Evolutionary conservation across 768 basidiomycete genomes (phyloP), one percentile per base, ranked within the genome.

Genomic region (Hemileccinum rubropunctum): DNA sequence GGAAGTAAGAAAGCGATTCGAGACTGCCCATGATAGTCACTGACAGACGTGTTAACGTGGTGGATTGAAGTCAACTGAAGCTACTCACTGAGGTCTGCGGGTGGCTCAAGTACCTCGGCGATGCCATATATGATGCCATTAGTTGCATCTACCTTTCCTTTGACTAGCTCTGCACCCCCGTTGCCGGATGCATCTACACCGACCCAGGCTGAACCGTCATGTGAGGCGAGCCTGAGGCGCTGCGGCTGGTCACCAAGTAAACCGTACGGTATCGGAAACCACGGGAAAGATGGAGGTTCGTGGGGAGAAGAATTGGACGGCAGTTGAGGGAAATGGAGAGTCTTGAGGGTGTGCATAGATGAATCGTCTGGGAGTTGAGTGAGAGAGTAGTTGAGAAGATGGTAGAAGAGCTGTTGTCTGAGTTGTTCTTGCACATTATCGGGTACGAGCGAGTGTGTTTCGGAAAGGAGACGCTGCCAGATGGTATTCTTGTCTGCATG

Each of bases 401-500:
- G 97, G 66, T 98, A 98, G 61, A 98, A 85, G 45, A 99, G 77
- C 61, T 95, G 87, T 61, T 97, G 94, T 46, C 95, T 80, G 39
- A 98, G 80, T 51, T 81, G 73, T 60, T 89, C 84, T 50, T 91
- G 81, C 27, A 94, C 73, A 65, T 98, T 98, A 70, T 95, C 94
- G 20, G 75, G 76, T 33, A 81, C 60, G 40, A 65, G 58, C 17
- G 48, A 15, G 44, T 75, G 62, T 4, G 71, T 58, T 17, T 62
- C 59, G 33, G 52, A 51, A 34, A 62, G 56, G 33, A 67, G 65
- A 42, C 37, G 48, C 33, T 57, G 53, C 73, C 73, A 75, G 12
- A 73, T 52, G 15, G 52, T 20, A 23, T 62, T 68, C 47, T 55
- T 55, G 47, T 58, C 42, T 37, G 64, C 54, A 54, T 83, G 75